Conservation (phyloP, 2,329 filamentous ascomycete species). For the Colletotrichum costaricense region DNA sequence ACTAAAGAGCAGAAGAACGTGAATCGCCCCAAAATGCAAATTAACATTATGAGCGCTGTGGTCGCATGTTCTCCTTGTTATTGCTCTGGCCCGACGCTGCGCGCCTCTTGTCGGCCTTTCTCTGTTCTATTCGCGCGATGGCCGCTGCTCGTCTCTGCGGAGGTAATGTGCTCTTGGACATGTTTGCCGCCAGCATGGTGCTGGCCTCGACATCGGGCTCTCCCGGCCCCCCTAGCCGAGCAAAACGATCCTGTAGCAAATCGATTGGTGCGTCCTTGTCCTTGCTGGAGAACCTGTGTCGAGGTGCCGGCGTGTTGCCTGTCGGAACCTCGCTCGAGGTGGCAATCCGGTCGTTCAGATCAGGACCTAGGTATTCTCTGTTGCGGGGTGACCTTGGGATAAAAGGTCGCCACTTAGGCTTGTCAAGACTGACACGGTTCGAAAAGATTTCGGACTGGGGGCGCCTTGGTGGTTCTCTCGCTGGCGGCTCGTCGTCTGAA, state of each 20-base stretch:
- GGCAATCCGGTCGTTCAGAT: constrained; percentile 44
- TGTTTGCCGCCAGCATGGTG: constrained; percentile 48
- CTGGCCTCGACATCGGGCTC: constrained; percentile 48
- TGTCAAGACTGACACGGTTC: constrained; percentile 40
- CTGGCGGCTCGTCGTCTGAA: constrained; percentile 25
- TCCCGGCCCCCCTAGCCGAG: constrained; percentile 55
- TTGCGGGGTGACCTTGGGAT: constrained; percentile 54
- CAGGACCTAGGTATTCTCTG: constrained; percentile 49
- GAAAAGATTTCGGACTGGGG: constrained; percentile 29
- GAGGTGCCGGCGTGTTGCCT: constrained; percentile 40
- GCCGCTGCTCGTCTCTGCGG: constrained; percentile 65
- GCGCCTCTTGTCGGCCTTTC: constrained; percentile 62
- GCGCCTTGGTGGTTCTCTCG: constrained; percentile 2
- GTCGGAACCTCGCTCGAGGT: constrained; percentile 41
- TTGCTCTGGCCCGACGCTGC: constrained; percentile 44
- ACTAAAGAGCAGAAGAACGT: constrained; percentile 17
- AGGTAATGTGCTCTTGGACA: constrained; percentile 57
- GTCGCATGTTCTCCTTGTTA: constrained; percentile 65
- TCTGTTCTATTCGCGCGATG: constrained; percentile 64
- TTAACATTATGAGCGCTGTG: constrained; percentile 39
- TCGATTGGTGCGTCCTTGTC: constrained; percentile 53
- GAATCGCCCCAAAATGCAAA: constrained; percentile 13
- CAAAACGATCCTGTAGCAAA: constrained; percentile 57
- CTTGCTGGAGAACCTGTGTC: constrained; percentile 39
- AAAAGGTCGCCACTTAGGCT: constrained; percentile 54